phyloP scores from a whole-genome alignment of 345 rosid genomes.

The Gossypium bickii region DNA sequence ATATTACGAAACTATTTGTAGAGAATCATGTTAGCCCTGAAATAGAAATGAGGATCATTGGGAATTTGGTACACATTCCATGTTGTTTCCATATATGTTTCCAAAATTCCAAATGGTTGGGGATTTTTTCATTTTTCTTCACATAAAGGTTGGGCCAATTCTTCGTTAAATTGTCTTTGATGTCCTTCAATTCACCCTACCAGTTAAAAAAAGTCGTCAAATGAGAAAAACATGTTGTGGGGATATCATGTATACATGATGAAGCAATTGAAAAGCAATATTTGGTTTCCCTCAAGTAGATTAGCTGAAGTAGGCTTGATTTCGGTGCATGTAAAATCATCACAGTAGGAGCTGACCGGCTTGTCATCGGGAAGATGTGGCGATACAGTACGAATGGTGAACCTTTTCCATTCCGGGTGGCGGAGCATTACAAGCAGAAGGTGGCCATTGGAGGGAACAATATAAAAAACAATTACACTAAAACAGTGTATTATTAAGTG shows the following conservation, averaged over 20 bases:
- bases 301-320: background rate
- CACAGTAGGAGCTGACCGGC: too few relatives aligned
- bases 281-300: background rate
- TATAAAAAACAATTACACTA: too few relatives aligned
- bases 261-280: background rate
- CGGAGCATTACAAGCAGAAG: background rate
- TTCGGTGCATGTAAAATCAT: background rate
- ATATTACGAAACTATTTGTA: too few relatives aligned
- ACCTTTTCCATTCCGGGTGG: background rate
- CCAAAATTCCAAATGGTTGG: background rate
- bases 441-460: background rate
- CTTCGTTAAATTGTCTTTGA: background rate
- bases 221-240: too few relatives aligned
- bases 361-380: background rate
- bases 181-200: too few relatives aligned
- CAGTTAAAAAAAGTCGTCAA: too few relatives aligned
- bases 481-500: too few relatives aligned
- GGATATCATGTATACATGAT: too few relatives aligned
- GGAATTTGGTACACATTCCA: background rate
- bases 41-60: background rate
- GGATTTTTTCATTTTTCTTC: too few relatives aligned
- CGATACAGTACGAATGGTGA: background rate
- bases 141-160: background rate
- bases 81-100: background rate
- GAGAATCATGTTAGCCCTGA: too few relatives aligned